phyloP scores from a whole-genome alignment of 345 rosid genomes.

The Moricandia arvensis region DNA sequence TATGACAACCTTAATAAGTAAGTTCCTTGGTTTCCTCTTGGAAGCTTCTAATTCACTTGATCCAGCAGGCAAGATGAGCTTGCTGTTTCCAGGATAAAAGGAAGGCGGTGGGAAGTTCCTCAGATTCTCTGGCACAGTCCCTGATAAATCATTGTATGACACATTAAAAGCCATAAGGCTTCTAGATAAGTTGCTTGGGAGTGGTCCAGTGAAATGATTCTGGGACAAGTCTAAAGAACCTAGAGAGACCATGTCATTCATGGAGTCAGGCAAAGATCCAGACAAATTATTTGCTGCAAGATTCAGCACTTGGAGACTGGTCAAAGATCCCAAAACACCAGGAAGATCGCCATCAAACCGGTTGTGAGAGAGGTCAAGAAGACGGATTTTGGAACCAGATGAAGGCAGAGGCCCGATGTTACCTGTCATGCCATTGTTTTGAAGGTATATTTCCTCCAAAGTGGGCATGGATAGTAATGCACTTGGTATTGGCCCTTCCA shows the following conservation, averaged over 20 bases:
- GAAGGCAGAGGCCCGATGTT: conserved; percentile 47
- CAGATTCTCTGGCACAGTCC: conserved; percentile 81
- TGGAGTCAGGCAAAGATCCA: conserved; percentile 82
- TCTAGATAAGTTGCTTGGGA: conserved; percentile 67
- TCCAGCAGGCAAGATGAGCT: conserved; percentile 53
- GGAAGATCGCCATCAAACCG: conserved; percentile 70
- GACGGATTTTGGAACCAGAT: conserved; percentile 51
- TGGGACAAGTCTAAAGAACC: conserved; percentile 70
- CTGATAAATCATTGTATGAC: conserved; percentile 84
- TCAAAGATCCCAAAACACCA: conserved; percentile 59
- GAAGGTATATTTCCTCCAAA: conserved; percentile 75
- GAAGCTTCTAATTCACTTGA: conserved; percentile 45
- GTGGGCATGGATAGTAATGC: conserved; percentile 63
- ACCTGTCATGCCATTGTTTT: conserved; percentile 63
- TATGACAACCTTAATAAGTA: conserved; percentile 62
- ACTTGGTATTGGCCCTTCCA: conserved; percentile 62
- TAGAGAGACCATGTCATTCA: conserved; percentile 63
- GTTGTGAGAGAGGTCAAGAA: conserved; percentile 86
- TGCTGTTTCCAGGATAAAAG: conserved; percentile 80
- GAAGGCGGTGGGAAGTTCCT: conserved; percentile 71
- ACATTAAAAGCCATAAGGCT: conserved; percentile 67
- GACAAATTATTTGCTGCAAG: conserved; percentile 81
- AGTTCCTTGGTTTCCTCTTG: conserved; percentile 51
- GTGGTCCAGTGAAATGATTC: conserved; percentile 73
- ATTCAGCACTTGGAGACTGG: conserved; percentile 66